phyloP scores from a whole-genome alignment of 768 basidiomycete genomes.

The Psilocybe cubensis region DNA sequence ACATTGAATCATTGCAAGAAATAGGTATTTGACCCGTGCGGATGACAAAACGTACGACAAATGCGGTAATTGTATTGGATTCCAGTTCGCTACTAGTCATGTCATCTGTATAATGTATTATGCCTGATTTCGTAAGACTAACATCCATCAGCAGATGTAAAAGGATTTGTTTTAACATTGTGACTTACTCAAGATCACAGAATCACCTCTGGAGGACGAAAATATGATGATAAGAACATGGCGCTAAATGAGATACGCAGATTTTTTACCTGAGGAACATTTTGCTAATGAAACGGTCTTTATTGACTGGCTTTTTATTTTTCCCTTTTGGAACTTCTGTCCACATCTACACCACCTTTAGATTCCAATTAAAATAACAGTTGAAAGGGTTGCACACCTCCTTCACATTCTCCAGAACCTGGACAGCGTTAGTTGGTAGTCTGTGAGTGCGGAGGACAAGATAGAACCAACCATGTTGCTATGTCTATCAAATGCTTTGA shows the following conservation, averaged over 20 bases:
- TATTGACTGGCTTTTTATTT: slow-evolving; percentile 98
- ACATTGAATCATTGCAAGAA: slow-evolving; percentile 42
- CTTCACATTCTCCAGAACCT: slow-evolving; percentile 98
- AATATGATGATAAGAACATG: slow-evolving; percentile 9
- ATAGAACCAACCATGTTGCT: slow-evolving; percentile 86
- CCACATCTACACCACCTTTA: slow-evolving; percentile 84
- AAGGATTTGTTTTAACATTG: slow-evolving; percentile 24
- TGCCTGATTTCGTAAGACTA: slow-evolving; percentile 80
- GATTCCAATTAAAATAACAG: background rate
- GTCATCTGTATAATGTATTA: slow-evolving; percentile 25
- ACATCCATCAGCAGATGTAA: slow-evolving; percentile 30
- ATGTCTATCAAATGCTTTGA: slow-evolving; percentile 98
- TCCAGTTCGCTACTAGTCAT: background rate
- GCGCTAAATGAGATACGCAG: slow-evolving; percentile 22
- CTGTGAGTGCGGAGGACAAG: slow-evolving; percentile 13
- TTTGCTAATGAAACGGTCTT: slow-evolving; percentile 99
- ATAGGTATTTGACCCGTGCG: slow-evolving; percentile 18
- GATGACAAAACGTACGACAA: background rate
- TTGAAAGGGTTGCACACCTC: slow-evolving; percentile 58
- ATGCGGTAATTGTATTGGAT: too few relatives aligned
- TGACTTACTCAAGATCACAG: slow-evolving; percentile 91
- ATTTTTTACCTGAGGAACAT: slow-evolving; percentile 84
- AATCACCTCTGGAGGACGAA: slow-evolving; percentile 75
- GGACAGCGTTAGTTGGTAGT: slow-evolving; percentile 9
- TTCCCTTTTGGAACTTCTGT: slow-evolving; percentile 97